Conservation (phyloP, 2,329 filamentous ascomycete genomes). For the Chaetomiaceae sp. region DNA sequence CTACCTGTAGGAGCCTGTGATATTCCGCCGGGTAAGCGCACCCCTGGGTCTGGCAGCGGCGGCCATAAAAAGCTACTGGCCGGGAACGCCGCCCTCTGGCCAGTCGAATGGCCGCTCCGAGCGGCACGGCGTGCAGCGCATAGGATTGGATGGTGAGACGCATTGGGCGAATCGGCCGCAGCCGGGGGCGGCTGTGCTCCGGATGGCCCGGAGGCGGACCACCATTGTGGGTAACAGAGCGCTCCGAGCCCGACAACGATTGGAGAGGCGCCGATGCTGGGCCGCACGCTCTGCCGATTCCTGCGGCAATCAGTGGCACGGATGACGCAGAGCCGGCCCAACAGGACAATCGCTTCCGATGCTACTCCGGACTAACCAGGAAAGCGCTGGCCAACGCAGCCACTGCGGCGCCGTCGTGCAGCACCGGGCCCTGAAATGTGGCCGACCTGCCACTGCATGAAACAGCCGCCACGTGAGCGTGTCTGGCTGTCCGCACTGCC, state of each 20-base stretch:
- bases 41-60: not conserved
- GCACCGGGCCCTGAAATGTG: not conserved
- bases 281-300: not conserved
- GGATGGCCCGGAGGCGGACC: not conserved
- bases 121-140: not conserved
- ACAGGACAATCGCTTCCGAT: not conserved
- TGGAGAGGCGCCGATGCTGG: not conserved
- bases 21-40: not conserved
- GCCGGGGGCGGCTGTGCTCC: not conserved
- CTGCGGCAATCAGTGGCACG: not conserved
- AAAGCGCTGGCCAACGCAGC: not conserved
- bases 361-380: no score
- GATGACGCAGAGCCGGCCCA: conserved; percentile 2
- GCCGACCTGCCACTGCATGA: not conserved
- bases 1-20: not conserved
- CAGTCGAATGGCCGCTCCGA: not conserved
- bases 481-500: not conserved
- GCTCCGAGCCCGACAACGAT: not conserved
- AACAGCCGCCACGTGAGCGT: conserved; percentile 3
- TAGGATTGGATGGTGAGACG: not conserved
- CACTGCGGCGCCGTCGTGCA: not conserved
- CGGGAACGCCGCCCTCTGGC: not conserved
- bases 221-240: not conserved
- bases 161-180: not conserved
- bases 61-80: not conserved